Base-by-base conservation (phyloP, 179 eudicot species). In the Corrigiola litoralis region DNA sequence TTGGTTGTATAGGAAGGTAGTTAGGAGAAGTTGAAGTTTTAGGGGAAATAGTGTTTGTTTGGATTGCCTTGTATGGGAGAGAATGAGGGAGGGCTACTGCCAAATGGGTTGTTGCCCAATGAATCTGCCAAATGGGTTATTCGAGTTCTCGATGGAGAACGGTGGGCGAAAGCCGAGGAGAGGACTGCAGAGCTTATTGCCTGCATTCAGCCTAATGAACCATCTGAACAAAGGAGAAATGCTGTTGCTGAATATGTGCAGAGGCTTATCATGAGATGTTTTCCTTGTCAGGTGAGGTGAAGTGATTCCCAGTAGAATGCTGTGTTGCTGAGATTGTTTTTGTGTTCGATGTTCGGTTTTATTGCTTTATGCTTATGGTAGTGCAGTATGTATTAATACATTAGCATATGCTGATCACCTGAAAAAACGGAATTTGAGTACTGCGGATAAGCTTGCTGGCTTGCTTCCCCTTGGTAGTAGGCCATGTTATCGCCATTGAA, bases 201-300 rank as follows among this genome's bases (percentile, higher is more conserved):
- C 66, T 75, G 95, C 73, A 90, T 90, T 78, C 88, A 88, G 76
- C 97, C 97, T 5, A 90, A 85, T 20, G 78, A 56, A 24, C 79
- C 82, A 2, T 90, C 97, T 0, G 95, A 90, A 73, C 80, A 77
- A 48, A 76, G 88, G 34, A 74, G 97, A 57, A 86, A 72, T 75
- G 95, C 92, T 3, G 97, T 90, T 65, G 96, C 96, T 2, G 79
- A 85, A 61, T 88, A 88, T 37, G 96, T 91, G 65, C 87, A 91
- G 65, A 72, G 87, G 47, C 84, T 91, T 38, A 86, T 91, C 54
- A 76, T 42, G 81, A 80, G 77, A 76, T 91, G 97, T 67, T 84
- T 91, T 49, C 86, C 90, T 29, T 91, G 96, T 65, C 80, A 91
- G 97, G 97, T 91, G 41, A 32, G n/a, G n/a, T n/a, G 64, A 56